These are phyloP conservation scores for Noccaea bulbosa DNA, from an alignment of 345 rosid species.

Conservation along the genomic window DNA sequence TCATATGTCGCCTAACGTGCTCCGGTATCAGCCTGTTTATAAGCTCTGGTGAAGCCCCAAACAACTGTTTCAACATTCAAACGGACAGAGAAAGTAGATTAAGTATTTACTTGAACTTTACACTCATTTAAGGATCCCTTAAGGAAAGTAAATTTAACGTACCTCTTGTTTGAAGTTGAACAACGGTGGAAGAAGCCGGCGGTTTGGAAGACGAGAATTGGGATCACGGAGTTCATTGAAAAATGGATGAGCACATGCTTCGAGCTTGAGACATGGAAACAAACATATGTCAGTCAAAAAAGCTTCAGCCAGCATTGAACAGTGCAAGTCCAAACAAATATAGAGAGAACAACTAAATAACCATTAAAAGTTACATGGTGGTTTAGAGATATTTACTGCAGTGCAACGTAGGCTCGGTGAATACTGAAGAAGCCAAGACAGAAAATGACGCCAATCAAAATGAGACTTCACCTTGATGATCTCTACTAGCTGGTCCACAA, in stretches of 20 bases:
- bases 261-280: conserved; percentile 53
- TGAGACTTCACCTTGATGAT: conserved; percentile 69
- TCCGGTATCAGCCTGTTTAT: conserved; percentile 73
- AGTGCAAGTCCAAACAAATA: no score
- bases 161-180: conserved; percentile 83
- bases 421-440: conserved; percentile 76
- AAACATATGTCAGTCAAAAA: not conserved
- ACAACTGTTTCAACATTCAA: conserved; percentile 49
- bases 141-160: conserved; percentile 15
- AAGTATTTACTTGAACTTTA: not conserved
- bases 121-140: not conserved
- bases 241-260: conserved; percentile 82
- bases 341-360: not conserved
- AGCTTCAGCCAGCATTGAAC: no score
- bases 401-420: conserved; percentile 82
- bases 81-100: not conserved
- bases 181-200: conserved; percentile 66
- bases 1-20: conserved; percentile 58
- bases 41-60: conserved; percentile 71
- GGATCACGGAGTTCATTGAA: conserved; percentile 85
- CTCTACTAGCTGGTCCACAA: conserved; percentile 87
- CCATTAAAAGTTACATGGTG: conserved; percentile 2
- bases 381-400: conserved; percentile 59
- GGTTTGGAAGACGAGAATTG: conserved; percentile 73
- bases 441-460: not conserved